These are phyloP conservation scores for Aspergillus ochraceoroseus DNA, from an alignment of 2,329 filamentous ascomycete genomes.

Conservation along the genomic window DNA sequence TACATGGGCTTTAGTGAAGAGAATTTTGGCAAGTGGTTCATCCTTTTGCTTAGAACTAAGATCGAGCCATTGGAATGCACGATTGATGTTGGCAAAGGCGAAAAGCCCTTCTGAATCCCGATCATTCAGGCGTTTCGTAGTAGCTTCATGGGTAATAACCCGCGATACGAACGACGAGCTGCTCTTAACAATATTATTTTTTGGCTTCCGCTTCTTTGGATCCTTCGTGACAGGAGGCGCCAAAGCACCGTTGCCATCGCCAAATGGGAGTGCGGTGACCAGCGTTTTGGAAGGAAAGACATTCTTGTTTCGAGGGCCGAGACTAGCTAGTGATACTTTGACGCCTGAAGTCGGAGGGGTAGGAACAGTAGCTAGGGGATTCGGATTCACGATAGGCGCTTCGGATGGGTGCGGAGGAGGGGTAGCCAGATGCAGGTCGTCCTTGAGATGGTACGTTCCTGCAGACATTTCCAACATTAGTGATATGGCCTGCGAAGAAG, in stretches of 20 bases:
- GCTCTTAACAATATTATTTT: constrained; percentile 97
- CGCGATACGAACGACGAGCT: constrained; percentile 98
- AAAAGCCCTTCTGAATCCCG: constrained; percentile 74
- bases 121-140: constrained; percentile 74
- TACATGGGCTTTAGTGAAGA: constrained; percentile 95
- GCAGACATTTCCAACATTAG: constrained; percentile 24
- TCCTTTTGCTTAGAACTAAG: constrained; percentile 65
- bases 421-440: constrained; percentile 87
- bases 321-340: constrained; percentile 70
- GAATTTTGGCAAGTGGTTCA: constrained; percentile 89
- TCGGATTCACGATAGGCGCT: constrained; percentile 77
- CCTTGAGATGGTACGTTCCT: constrained; percentile 87
- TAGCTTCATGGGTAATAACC: constrained; percentile 80
- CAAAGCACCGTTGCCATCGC: constrained; percentile 76
- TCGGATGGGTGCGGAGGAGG: constrained; percentile 95
- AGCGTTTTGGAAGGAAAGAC: constrained; percentile 47
- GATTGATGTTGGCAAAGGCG: constrained; percentile 91
- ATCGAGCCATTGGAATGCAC: constrained; percentile 94
- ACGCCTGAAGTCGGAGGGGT: constrained; percentile 80
- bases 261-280: constrained; percentile 63
- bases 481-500: too few relatives aligned
- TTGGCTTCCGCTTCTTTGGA: constrained; percentile 80
- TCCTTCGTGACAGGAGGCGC: constrained; percentile 60
- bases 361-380: constrained; percentile 80
- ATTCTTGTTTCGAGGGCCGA: constrained; percentile 57